phyloP scores from a whole-genome alignment of 2,329 filamentous ascomycete species.

The Monilinia fructigena region DNA sequence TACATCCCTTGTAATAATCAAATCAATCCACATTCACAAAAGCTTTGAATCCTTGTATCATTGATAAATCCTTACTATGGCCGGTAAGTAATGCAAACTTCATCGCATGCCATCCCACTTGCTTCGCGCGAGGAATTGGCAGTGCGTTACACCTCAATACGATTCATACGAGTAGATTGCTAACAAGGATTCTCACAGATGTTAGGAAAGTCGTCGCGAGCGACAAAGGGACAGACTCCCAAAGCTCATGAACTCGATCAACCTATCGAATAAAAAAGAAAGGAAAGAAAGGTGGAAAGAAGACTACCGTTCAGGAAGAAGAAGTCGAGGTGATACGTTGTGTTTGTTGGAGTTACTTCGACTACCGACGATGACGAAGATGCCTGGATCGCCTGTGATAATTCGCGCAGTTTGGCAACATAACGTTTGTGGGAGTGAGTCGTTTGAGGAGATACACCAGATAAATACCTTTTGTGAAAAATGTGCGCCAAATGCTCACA shows the following conservation, averaged over 20 bases:
- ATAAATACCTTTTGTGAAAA: conserved; percentile 90
- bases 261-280: conserved; percentile 53
- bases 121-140: conserved; percentile 7
- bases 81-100: conserved; percentile 54
- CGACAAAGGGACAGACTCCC: conserved; percentile 93
- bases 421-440: conserved; percentile 88
- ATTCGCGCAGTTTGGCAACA: conserved; percentile 94
- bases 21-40: conserved; percentile 26
- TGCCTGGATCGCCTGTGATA: conserved; percentile 94
- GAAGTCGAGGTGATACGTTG: conserved; percentile 75
- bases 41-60: conserved; percentile 33
- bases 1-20: conserved; percentile 35
- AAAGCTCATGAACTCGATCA: conserved; percentile 78
- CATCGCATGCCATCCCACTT: conserved; percentile 8
- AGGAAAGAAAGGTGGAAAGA: conserved; percentile 52
- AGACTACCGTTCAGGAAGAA: conserved; percentile 50
- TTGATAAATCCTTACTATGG: conserved; percentile 45
- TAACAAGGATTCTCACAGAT: conserved; percentile 47
- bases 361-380: conserved; percentile 83
- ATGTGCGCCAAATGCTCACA: conserved; percentile 78
- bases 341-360: conserved; percentile 81
- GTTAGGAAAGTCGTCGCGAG: conserved; percentile 74
- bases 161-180: conserved; percentile 21
- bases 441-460: conserved; percentile 72
- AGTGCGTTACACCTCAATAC: not conserved